Base-by-base conservation (phyloP, 805 yeast genomes). In the Metschnikowia drakensbergensis region DNA sequence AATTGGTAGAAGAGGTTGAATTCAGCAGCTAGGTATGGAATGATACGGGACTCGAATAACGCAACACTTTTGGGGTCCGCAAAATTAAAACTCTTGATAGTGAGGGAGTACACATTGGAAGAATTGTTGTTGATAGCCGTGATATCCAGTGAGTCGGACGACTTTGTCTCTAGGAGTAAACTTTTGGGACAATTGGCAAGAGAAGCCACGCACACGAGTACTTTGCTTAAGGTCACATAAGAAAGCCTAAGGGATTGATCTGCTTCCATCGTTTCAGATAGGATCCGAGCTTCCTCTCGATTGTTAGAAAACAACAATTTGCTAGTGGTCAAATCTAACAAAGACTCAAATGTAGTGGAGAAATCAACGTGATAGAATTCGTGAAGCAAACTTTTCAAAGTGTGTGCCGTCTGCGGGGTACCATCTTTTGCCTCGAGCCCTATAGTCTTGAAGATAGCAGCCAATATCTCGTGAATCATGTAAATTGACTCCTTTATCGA, bases 401-500 rank as follows among this genome's bases (percentile, higher is more conserved):
- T 52, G 25, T 53, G 46, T 17, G 48, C 55, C 27, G 58, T 58
- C 37, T 59, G 59, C 4, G 52, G 27, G 17, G 35, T 41, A 25
- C 53, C 41, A 8, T 45, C 29, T 11, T 50, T 52, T 8, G 53
- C 45, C 17, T 57, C 58, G 34, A 54, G 46, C 5, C 45, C 38
- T 28, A 51, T 38, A 1, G 64, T 57, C 25, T 45, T 49, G 40
- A 54, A 62, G 9, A 64, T 45, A 5, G 60, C 48, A 23, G 44
- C 54, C 45, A 68, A 48, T 9, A 62, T 62, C 32, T 65, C 68
- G 45, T 55, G 57, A 5, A 69, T 26, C 39, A 66, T 49, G 31
- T 53, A 51, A 3, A 71, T 52, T 7, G 56, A 50, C 37, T 66
- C 69, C 46, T 66, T 66, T 6, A 67, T 52, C 11, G 61, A 48